Base-by-base conservation (phyloP, 1,139 yeast species). In the Yamadazyma blattariae region DNA sequence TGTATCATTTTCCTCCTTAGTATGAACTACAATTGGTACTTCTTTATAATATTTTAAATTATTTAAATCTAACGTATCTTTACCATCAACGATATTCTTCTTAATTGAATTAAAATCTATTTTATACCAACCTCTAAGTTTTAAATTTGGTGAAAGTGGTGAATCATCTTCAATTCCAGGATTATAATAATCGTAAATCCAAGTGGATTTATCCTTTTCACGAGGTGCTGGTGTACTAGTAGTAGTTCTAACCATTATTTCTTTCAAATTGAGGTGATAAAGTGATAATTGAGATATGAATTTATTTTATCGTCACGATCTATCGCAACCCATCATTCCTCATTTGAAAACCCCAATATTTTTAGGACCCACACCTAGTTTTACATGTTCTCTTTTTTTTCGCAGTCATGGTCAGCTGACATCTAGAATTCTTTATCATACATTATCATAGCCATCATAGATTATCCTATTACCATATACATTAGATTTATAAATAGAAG, bases 111-210 rank as follows among this genome's bases (percentile, higher is more conserved):
- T 52, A 3, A 15, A 21, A 11, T 34, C 29, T 9, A 57, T 55
- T 44, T 59, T 64, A 46, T 54, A 56, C 76, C 76, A 70, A 7
- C 74, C 73, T 47, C 63, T 67, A 36, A 70, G 49, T 27, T 54
- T 55, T 14, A 54, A 34, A n/a, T 43, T 47, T 10, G 50, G 45
- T 5, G 49, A 37, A 12, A 46, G 37, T 18, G 42, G 41, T 4
- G 34, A 27, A 30, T 46, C 53, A 14, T 48, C 50, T 16, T 47
- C 38, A 5, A 5, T 5, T 36, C 59, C 50, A 21, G 72, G 71
- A 19, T 51, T 47, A 48, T 63, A 64, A 73, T 73, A 67, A 37
- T 63, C 71, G 31, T 64, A 61, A 28, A 63, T 53, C 76, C 76
- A 70, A 12, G 21, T 32, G 21, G 20, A 55, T 17, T 29, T 36